phyloP scores from a whole-genome alignment of 208 protist species.

The Entamoeba nuttalli region DNA sequence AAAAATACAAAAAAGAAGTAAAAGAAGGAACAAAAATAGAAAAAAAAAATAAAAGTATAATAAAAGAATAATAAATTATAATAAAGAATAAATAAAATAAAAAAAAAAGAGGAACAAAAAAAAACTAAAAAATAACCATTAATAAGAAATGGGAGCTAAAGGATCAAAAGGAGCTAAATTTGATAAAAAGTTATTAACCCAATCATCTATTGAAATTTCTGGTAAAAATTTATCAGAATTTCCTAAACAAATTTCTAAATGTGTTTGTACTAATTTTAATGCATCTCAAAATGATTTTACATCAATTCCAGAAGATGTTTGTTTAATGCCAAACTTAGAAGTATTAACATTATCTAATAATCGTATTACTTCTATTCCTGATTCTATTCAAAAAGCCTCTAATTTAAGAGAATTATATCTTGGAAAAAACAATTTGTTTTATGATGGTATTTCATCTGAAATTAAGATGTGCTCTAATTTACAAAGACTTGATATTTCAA shows the following conservation, averaged over 20 bases:
- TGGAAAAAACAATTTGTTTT: background rate
- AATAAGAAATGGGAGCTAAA: background rate
- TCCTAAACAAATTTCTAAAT: background rate
- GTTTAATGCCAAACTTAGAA: background rate
- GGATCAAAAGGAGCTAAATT: background rate
- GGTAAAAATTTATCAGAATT: background rate
- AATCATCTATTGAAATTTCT: background rate
- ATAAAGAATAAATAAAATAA: too few species aligned
- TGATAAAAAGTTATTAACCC: background rate
- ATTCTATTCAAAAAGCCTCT: background rate
- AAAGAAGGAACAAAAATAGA: too few species aligned
- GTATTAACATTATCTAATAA: background rate
- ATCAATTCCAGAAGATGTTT: background rate
- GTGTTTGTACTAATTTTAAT: background rate
- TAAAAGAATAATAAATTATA: too few species aligned
- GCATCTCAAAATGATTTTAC: background rate
- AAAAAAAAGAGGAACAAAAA: background rate
- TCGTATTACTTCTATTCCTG: background rate
- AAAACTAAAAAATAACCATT: background rate
- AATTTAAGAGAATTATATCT: background rate
- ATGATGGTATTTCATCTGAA: background rate
- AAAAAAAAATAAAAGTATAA: too few species aligned
- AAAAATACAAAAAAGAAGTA: too few species aligned
- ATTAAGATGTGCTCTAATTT: background rate
- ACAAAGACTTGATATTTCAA: background rate